phyloP scores from a whole-genome alignment of 208 protist genomes.

The Leptomonas seymouri region DNA sequence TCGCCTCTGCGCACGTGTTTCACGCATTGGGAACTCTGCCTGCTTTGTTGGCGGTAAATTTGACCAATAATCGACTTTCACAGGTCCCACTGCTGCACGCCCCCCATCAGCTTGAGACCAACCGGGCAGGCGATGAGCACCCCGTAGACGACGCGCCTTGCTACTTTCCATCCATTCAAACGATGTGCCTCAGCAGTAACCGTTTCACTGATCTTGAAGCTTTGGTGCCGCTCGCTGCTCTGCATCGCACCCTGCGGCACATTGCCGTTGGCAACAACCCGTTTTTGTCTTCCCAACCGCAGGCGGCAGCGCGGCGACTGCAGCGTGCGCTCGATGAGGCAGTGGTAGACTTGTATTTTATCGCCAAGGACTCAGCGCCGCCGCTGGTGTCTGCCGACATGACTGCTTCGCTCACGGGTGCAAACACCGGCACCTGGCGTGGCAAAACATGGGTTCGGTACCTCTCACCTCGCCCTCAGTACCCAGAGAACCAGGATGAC shows the following conservation, averaged over 20 bases:
- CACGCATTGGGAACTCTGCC: conserved; percentile 81
- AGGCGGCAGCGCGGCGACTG: conserved; percentile 25
- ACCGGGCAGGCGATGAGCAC: not conserved
- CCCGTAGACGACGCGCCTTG: not conserved
- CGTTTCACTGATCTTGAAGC: conserved; percentile 42
- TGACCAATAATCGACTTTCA: conserved; percentile 77
- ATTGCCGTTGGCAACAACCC: conserved; percentile 74
- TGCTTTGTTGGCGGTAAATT: conserved; percentile 79
- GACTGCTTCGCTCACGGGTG: not conserved
- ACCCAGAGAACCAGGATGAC: not conserved
- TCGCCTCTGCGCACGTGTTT: conserved; percentile 58
- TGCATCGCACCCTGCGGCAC: conserved; percentile 66
- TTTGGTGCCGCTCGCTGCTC: conserved; percentile 54
- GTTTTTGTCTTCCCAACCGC: conserved; percentile 31
- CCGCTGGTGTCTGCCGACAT: not conserved
- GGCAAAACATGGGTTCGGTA: conserved; percentile 29
- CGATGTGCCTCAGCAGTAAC: conserved; percentile 72
- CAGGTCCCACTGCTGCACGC: conserved; percentile 60
- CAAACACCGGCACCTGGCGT: conserved; percentile 17
- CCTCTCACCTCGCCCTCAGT: conserved; percentile 4
- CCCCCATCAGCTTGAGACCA: not conserved
- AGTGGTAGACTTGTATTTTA: conserved; percentile 69
- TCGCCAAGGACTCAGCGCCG: conserved; percentile 10
- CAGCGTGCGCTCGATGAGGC: conserved; percentile 48
- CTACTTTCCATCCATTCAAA: conserved; percentile 68